Evolutionary conservation across 1,139 yeast genomes (phyloP).

Genomic region (Magnusiomyces sp.): DNA sequence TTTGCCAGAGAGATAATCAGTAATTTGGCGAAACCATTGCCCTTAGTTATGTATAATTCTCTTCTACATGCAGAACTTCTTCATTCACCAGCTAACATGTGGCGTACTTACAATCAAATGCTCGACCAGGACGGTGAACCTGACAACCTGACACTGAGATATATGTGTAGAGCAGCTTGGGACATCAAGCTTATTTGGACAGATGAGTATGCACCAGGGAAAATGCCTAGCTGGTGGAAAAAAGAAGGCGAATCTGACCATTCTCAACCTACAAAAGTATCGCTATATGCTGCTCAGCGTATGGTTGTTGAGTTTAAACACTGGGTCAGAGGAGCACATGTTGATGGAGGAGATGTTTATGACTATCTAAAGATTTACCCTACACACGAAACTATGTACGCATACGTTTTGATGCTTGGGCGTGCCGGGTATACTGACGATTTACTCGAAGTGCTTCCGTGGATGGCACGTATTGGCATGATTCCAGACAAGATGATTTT

Average conservation of each 20-base stretch:
- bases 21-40: background rate
- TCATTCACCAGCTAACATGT: conserved; percentile 14
- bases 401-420: conserved; percentile 45
- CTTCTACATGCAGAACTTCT: conserved; percentile 17
- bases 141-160: conserved; percentile 17
- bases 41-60: conserved; percentile 13
- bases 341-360: conserved; percentile 25
- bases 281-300: conserved; percentile 48
- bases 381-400: conserved; percentile 40
- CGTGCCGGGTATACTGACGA: conserved; percentile 43
- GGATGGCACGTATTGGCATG: conserved; percentile 51
- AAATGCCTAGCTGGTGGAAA: too few relatives aligned
- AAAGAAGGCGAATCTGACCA: too few relatives aligned
- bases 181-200: conserved; percentile 34
- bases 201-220: conserved; percentile 29
- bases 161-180: conserved; percentile 25
- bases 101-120: conserved; percentile 25
- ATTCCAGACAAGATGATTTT: conserved; percentile 35
- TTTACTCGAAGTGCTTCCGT: conserved; percentile 42
- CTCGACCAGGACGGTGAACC: conserved; percentile 21
- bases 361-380: conserved; percentile 38
- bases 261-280: background rate
- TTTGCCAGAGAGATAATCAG: background rate
- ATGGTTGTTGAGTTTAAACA: conserved; percentile 51
- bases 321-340: conserved; percentile 28